Evolutionary conservation across 176 grass and related monocot genomes (phyloP), one percentile per base, ranked within the genome.

Genomic region (Hsuehochloa calcarea): DNA sequence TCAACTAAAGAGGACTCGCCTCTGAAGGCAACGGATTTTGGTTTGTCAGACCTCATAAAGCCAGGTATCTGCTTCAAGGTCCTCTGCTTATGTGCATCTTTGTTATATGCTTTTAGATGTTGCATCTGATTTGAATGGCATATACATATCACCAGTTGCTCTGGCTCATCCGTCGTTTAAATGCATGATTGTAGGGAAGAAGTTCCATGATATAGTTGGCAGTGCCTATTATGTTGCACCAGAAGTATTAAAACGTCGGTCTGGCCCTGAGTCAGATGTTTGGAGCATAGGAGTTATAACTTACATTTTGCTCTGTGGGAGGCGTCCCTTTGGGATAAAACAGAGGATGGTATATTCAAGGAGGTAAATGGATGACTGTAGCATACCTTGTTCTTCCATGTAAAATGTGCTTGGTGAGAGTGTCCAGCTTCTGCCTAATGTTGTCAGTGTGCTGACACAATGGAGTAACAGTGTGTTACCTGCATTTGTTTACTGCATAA

Each of bases 221-320:
- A 99, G 96, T 90, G 96, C 93, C 25, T 96, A 99, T 89, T 99
- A 99, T 91, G 96, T 99, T 46, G 96, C 96, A 52, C 96, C 96
- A 43, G 96, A 99, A 90, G 96, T 99, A 54, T 74, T 99, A 81
- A 99, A 96, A 81, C 88, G 96, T 0, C 78, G 87, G 23, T 99
- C 96, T 31, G 96, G 96, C 14, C 96, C 96, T 51, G 93, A 96
- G 70, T 99, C 96, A 17, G 96, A 99, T 77, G 96, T 99, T 80
- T 99, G 96, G 96, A 99, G 96, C 81, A 99, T 99, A 92, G 96
- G 96, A 65, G 96, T 99, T 26, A 99, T 99, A 86, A 96, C 96
- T 49, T 99, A 99, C 70, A 99, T 99, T 89, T 87, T 99, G 83
- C 93, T 99, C 27, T 99, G 96, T 92, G 96, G 96, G 63, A 94